Percentiles rank a stretch among this genome's conserved stretches.
These are phyloP conservation scores for Talaromyces wortmannii DNA, from an alignment of 495 filamentous ascomycete genomes.

Conservation along the genomic window DNA sequence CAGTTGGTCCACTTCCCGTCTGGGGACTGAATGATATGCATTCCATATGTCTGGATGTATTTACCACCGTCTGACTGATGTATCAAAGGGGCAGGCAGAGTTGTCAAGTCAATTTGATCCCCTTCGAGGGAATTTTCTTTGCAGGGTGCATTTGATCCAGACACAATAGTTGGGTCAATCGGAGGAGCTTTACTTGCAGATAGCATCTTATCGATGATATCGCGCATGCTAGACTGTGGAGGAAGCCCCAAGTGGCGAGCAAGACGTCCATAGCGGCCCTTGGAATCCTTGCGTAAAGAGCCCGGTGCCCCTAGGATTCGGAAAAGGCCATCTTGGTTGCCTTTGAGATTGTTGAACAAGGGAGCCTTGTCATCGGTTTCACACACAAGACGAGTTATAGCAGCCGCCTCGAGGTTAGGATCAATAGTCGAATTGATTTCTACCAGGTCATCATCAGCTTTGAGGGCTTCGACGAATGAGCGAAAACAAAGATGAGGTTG, in stretches of 20 bases:
- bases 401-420: conserved; percentile 26
- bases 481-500: conserved; percentile 14
- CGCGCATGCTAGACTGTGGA: conserved; percentile 13
- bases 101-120: conserved; percentile 25
- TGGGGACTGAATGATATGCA: conserved; percentile 28
- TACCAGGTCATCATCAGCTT: conserved; percentile 25
- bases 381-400: conserved; percentile 26
- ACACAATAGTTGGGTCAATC: conserved; percentile 14
- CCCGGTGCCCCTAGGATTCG: conserved; percentile 31
- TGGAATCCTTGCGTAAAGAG: conserved; percentile 12
- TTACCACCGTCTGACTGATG: conserved; percentile 30
- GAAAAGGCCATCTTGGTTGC: conserved; percentile 21
- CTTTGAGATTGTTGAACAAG: conserved; percentile 30
- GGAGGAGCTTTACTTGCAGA: conserved; percentile 12
- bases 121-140: conserved; percentile 23
- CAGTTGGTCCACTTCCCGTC: conserved; percentile 31
- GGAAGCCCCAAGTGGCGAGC: conserved; percentile 22
- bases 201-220: conserved; percentile 23
- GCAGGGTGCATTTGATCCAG: conserved; percentile 14
- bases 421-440: conserved; percentile 22
- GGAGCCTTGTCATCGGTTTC: conserved; percentile 29
- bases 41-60: conserved; percentile 30
- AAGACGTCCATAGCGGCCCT: conserved; percentile 19
- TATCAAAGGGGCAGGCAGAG: conserved; percentile 23
- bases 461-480: conserved; percentile 21